phyloP scores from a whole-genome alignment of 2,329 filamentous ascomycete genomes.

The Phaeophleospora eucalypticola region DNA sequence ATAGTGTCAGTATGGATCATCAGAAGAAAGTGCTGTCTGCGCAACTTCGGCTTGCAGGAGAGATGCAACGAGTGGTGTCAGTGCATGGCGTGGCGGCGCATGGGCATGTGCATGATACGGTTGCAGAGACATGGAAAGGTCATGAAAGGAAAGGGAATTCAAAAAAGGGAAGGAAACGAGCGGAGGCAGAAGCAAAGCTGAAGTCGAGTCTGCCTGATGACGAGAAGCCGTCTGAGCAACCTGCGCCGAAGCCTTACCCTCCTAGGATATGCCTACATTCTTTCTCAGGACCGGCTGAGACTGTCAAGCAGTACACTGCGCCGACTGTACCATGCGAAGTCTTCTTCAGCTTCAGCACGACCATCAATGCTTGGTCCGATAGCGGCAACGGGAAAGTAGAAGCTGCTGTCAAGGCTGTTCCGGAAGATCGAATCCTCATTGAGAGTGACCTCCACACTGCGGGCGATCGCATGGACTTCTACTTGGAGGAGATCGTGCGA shows the following conservation, averaged over 20 bases:
- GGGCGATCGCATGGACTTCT: constrained; percentile 72
- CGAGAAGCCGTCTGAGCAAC: constrained; percentile 3
- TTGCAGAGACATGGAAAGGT: constrained; percentile 66
- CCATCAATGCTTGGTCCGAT: constrained; percentile 62
- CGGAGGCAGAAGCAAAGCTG: constrained; percentile 11
- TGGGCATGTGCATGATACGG: constrained; percentile 62
- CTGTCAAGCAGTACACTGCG: constrained; percentile 73
- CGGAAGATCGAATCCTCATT: constrained; percentile 73
- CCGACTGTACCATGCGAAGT: constrained; percentile 68
- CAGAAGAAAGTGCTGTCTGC: constrained; percentile 63
- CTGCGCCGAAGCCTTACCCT: constrained; percentile 62
- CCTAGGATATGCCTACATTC: constrained; percentile 91
- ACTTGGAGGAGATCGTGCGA: constrained; percentile 71
- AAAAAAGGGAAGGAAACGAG: constrained; percentile 49
- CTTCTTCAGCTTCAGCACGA: constrained; percentile 83
- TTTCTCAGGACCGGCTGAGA: constrained; percentile 73
- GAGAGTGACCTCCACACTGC: constrained; percentile 89
- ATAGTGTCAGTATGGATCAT: constrained; percentile 64
- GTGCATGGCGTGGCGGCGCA: constrained; percentile 75
- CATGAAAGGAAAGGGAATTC: constrained; percentile 61
- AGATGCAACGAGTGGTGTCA: constrained; percentile 61
- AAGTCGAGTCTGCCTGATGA: constrained; percentile 13
- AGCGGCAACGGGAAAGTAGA: constrained; percentile 49
- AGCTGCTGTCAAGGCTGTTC: constrained; percentile 66
- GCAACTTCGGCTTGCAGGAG: constrained; percentile 68